Conservation (phyloP, 805 yeast species). For the Yarrowia alimentaria region DNA sequence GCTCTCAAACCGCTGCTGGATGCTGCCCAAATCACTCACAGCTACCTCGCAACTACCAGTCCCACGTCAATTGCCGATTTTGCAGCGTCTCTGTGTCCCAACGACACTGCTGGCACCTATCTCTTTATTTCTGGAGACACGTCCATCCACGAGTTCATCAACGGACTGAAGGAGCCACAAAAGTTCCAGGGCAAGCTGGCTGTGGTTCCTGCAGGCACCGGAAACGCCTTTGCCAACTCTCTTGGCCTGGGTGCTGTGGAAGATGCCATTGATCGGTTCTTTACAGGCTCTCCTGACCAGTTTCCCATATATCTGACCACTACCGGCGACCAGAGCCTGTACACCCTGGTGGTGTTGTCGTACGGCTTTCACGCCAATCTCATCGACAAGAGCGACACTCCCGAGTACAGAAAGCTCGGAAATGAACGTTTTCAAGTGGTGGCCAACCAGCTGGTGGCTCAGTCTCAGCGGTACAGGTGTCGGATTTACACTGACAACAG, state of each 20-base stretch:
- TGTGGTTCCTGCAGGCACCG: conserved; percentile 76
- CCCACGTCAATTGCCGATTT: conserved; percentile 38
- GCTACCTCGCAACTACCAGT: conserved; percentile 40
- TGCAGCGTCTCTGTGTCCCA: conserved; percentile 33
- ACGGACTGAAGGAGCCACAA: conserved; percentile 38
- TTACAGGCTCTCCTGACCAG: conserved; percentile 32
- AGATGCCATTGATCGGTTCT: conserved; percentile 37
- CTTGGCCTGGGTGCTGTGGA: conserved; percentile 42
- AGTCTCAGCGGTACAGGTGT: conserved; percentile 5
- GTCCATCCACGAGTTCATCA: conserved; percentile 71
- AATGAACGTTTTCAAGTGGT: conserved; percentile 67
- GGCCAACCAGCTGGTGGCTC: conserved; percentile 42
- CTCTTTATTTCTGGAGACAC: conserved; percentile 84
- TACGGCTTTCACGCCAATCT: conserved; percentile 87
- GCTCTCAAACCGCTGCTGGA: conserved; percentile 40
- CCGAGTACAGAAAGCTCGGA: conserved; percentile 64
- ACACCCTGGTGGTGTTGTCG: conserved; percentile 60
- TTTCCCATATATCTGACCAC: conserved; percentile 26
- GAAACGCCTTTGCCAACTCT: conserved; percentile 75
- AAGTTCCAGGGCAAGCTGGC: conserved; percentile 31
- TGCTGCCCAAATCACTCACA: conserved; percentile 39
- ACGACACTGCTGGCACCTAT: conserved; percentile 43
- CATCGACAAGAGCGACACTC: conserved; percentile 74
- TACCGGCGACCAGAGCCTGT: conserved; percentile 41
- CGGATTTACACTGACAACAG: conserved; percentile 1